A percentile compares a stretch with the other conserved stretches of the same genome.
Evolutionary conservation across 2,329 filamentous ascomycete species (phyloP).

Genomic region (Colletotrichum nymphaeae): DNA sequence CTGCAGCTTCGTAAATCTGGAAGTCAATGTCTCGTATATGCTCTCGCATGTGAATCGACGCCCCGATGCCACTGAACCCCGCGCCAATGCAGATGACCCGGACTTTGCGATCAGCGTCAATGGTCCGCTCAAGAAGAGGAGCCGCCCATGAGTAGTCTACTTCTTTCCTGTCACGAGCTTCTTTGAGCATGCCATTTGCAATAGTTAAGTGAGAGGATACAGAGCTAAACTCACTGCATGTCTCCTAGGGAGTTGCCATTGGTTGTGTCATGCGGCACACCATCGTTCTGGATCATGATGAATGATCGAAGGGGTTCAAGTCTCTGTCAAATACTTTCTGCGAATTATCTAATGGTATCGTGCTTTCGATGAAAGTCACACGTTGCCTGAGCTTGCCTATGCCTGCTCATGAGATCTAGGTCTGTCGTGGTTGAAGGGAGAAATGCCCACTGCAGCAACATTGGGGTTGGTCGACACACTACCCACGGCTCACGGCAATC

Average conservation of each 20-base stretch:
- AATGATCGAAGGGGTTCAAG: neutral
- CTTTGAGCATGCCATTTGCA: neutral
- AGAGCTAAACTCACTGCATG: neutral
- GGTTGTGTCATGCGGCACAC: neutral
- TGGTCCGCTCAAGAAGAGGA: neutral
- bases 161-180: neutral
- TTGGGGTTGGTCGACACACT: neutral
- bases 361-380: too few relatives aligned
- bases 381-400: too few relatives aligned
- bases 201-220: too few relatives aligned
- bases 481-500: neutral
- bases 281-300: neutral
- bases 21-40: constrained; percentile 33
- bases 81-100: constrained; percentile 4
- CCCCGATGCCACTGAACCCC: neutral
- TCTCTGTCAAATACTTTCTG: neutral
- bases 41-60: neutral
- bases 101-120: neutral
- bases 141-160: neutral
- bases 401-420: too few relatives aligned
- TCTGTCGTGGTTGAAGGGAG: too few relatives aligned
- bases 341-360: too few relatives aligned
- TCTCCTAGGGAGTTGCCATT: neutral
- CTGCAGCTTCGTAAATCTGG: constrained; percentile 42
- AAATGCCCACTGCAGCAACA: too few relatives aligned